phyloP scores from a whole-genome alignment of 164 flowering plant genomes.

The Houttuynia cordata region DNA sequence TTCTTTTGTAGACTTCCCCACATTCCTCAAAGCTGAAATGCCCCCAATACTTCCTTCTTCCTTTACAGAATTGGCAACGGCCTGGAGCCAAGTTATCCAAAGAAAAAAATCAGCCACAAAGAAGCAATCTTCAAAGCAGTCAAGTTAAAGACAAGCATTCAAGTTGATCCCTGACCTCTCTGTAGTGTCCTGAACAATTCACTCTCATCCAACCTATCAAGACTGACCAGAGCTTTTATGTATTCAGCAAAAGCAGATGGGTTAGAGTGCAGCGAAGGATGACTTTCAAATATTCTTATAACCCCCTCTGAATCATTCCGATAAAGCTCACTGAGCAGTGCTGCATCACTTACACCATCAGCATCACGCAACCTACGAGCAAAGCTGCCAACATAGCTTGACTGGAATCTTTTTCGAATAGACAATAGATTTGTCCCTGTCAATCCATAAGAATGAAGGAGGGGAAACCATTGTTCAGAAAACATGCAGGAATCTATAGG shows the following conservation, averaged over 20 bases:
- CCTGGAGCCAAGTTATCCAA: conserved; percentile 13
- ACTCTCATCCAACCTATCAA: conserved; percentile 77
- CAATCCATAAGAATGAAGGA: neutral
- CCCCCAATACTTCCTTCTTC: conserved; percentile 51
- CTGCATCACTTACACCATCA: conserved; percentile 47
- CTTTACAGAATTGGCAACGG: conserved; percentile 16
- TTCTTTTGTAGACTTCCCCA: conserved; percentile 56
- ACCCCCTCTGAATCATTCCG: conserved; percentile 86
- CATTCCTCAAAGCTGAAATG: conserved; percentile 51
- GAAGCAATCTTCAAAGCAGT: neutral
- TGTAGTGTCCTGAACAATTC: conserved; percentile 77
- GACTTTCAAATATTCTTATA: conserved; percentile 77
- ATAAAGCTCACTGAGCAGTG: conserved; percentile 59
- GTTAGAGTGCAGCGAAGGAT: conserved; percentile 66
- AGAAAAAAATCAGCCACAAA: neutral
- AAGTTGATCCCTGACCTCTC: conserved; percentile 35
- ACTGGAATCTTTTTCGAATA: conserved; percentile 43
- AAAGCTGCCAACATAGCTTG: conserved; percentile 70
- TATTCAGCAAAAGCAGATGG: conserved; percentile 85
- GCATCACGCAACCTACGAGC: conserved; percentile 63
- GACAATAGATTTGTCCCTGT: conserved; percentile 27
- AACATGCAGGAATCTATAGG: too few relatives aligned
- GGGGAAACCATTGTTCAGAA: neutral
- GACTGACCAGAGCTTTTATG: conserved; percentile 82
- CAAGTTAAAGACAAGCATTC: neutral